Base-by-base conservation (phyloP, 2,329 filamentous ascomycete species). In the Huntiella moniliformis region DNA sequence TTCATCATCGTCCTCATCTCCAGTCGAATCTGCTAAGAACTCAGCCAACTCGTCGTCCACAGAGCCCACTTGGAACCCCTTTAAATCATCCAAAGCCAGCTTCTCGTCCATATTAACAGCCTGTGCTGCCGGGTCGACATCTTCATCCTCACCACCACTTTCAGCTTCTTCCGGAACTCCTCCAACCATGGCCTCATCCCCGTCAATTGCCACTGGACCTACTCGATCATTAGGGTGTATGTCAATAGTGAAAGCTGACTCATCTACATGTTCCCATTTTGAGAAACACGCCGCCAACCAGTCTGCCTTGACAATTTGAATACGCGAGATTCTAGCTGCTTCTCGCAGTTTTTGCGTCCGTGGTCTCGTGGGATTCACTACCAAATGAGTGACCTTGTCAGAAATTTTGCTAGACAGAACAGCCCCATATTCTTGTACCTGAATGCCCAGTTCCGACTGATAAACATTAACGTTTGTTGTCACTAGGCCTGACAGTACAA, bases 401-500 rank as follows among this genome's bases (percentile, higher is more conserved):
- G 69, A 71, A 5, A 87, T 66, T 32, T 65, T 69, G 13, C 67
- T 67, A 28, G 68, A 60, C 15, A 79, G 63, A 41, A 70, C 61
- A 0, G 84, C 88, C 15, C 91, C 91, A 57, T 95, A 96, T 55
- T 74, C 83, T 56, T 77, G 78, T 2, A 86, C 81, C 69, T 92
- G 93, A 37, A 88, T 67, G 4, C 82, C 86, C 48, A 93, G 82
- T 58, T 98, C 91, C 2, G 86, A 86, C 50, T 72, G 75, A 48
- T 82, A 74, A 32, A 88, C 76, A 54, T 88, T 79, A 34, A 81
- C 73, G 4, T 82, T 83, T 1, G 94, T 65, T 0, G 87, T 87
- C 2, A 96, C 77, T 2, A 98, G 78, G 0, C 91, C 91, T 0
- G 88, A 94, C 52, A 96, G 79, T 4, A 94, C 87, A 48, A 98